Base-by-base conservation (phyloP, 2,329 filamentous ascomycete species). In the Parasarocladium wereldwijsianum region DNA sequence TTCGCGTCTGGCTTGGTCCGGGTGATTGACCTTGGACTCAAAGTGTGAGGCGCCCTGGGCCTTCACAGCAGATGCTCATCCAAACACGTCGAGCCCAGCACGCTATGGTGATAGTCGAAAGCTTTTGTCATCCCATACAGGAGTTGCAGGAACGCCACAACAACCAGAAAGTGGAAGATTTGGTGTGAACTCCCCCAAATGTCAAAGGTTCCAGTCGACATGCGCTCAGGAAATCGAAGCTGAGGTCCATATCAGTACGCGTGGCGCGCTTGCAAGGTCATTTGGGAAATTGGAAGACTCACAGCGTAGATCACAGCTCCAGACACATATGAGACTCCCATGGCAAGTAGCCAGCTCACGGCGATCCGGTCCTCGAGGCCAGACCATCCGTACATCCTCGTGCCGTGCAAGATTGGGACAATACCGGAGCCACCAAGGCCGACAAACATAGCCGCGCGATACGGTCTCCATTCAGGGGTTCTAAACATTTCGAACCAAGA, bases 181-280 rank as follows among this genome's bases (percentile, higher is more conserved):
- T 98, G 90, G 54, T 98, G 90, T 13, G 84, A 93, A 48, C 76
- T 85, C 21, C 90, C 87, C 70, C 81, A 81, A 30, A 94, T 81
- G 54, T 98, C 90, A 46, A 87, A 94, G 6, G 52, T 61, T 2
- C 84, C 82, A 0, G 87, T 90, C 25, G 60, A 68, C 44, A 66
- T 71, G 35, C 83, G 66, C 57, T 98, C 90, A 0, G 90, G 90
- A 54, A 87, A 75, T 21, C 90, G 76, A 31, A 70, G 63, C 74
- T 80, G 33, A 26, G 5, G 20, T 13, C n/a, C 10, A 15, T 27
- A 14, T n/a, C n/a, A n/a, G n/a, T n/a, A n/a, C n/a, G n/a, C n/a
- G n/a, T n/a, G n/a, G n/a, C n/a, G n/a, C n/a, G n/a, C n/a, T n/a
- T n/a, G n/a, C n/a, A n/a, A n/a, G n/a, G n/a, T 35, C 13, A 36